Conservation (phyloP, 331 rosid species). For the Prunus yedoensis region DNA sequence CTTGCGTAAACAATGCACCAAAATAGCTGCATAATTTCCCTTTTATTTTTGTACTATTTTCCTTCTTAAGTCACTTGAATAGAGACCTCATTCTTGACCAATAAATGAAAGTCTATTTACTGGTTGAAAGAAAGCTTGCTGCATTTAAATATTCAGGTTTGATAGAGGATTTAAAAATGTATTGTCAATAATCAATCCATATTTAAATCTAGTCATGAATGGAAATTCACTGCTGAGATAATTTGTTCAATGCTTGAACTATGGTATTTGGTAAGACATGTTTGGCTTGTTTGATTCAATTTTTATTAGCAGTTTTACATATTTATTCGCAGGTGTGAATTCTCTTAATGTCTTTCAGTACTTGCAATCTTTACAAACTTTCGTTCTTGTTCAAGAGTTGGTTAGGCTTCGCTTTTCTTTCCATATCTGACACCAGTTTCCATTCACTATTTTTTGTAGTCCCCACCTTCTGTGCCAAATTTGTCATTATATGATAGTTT, state of each 20-base stretch:
- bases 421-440: not conserved
- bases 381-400: not conserved
- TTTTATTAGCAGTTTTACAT: not conserved
- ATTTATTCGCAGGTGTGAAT: not conserved
- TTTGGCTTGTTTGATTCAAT: not conserved
- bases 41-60: not conserved
- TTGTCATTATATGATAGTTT: constrained; percentile 49
- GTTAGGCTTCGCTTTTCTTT: not conserved
- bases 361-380: not conserved
- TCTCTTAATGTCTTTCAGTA: not conserved
- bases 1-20: not conserved
- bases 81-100: not conserved
- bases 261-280: not conserved
- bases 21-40: not conserved
- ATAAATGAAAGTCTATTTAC: not conserved
- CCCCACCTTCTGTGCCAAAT: constrained; percentile 81
- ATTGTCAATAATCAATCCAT: not conserved
- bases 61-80: not conserved
- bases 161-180: not conserved
- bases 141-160: not conserved
- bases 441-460: constrained; percentile 34
- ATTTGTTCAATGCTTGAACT: not conserved
- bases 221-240: not conserved
- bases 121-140: not conserved
- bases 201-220: not conserved